Conservation (phyloP, 2,329 filamentous ascomycete genomes). For the Botrytis hyacinthi region DNA sequence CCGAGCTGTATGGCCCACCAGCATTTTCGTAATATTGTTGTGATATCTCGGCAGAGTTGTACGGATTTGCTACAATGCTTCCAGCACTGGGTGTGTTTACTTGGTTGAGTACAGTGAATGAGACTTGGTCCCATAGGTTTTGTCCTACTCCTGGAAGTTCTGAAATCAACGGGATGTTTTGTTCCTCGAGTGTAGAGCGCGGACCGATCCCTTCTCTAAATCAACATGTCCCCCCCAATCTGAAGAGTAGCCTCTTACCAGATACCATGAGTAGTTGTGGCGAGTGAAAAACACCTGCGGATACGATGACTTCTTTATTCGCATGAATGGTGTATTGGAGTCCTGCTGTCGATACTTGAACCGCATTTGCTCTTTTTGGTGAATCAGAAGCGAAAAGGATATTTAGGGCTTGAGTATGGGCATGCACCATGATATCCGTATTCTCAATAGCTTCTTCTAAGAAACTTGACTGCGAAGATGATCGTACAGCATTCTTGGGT, state of each 20-base stretch:
- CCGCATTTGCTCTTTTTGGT: neutral
- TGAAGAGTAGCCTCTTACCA: neutral
- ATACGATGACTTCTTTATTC: constrained; percentile 26
- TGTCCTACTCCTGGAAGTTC: constrained; percentile 51
- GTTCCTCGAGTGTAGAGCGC: neutral
- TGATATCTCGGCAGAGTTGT: neutral
- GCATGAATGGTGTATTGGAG: constrained; percentile 24
- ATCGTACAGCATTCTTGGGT: constrained; percentile 21
- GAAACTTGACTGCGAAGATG: constrained; percentile 22
- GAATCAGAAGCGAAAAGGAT: constrained; percentile 11
- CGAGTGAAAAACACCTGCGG: constrained; percentile 2
- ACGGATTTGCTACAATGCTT: constrained; percentile 1
- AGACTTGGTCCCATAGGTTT: constrained; percentile 40
- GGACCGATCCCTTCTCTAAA: neutral
- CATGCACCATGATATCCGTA: constrained; percentile 9
- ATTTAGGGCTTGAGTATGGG: constrained; percentile 14
- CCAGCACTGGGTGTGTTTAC: constrained; percentile 17
- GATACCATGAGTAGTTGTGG: constrained; percentile 13
- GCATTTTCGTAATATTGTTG: constrained; percentile 10
- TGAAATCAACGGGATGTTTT: constrained; percentile 44
- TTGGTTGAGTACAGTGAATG: constrained; percentile 21
- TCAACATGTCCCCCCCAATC: neutral
- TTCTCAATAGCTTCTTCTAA: constrained; percentile 10
- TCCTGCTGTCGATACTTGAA: constrained; percentile 10
- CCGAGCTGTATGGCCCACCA: constrained; percentile 10